phyloP scores from a whole-genome alignment of 306 rosid genomes.

The Cucurbita argyrosperma region DNA sequence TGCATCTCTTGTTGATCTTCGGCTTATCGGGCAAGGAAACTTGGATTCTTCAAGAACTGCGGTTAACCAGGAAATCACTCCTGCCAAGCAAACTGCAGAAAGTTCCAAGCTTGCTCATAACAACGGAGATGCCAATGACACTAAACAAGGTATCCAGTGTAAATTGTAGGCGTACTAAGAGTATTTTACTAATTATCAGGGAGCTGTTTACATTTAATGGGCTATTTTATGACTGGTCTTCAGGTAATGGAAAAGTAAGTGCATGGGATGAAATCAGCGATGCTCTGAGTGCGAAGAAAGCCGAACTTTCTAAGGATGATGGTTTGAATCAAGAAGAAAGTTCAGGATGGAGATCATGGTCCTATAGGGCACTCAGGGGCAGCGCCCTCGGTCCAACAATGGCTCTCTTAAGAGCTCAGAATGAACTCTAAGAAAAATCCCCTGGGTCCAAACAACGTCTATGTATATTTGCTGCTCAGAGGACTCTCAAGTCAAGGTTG shows the following conservation, averaged over 20 bases:
- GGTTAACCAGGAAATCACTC: background rate
- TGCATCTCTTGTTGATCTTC: slow-evolving; percentile 34
- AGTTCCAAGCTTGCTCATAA: slow-evolving; percentile 11
- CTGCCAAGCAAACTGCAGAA: slow-evolving; percentile 7
- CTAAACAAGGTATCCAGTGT: slow-evolving; percentile 28
- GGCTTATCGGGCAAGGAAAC: slow-evolving; percentile 26
- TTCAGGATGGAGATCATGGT: slow-evolving; percentile 46
- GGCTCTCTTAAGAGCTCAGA: slow-evolving; percentile 53
- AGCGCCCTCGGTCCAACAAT: slow-evolving; percentile 82
- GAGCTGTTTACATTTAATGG: background rate
- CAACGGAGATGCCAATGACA: slow-evolving; percentile 11
- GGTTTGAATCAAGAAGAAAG: slow-evolving; percentile 39
- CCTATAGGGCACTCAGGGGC: slow-evolving; percentile 52
- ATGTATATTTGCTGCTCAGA: background rate
- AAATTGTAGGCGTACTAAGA: background rate
- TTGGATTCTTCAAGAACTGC: slow-evolving; percentile 11
- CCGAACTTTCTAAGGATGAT: slow-evolving; percentile 35
- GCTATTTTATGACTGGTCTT: slow-evolving; percentile 6
- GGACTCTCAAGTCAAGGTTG: background rate
- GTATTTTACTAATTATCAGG: background rate
- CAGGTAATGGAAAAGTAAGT: slow-evolving; percentile 51
- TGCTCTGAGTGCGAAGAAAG: slow-evolving; percentile 56
- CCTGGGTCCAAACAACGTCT: background rate
- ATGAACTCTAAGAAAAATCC: slow-evolving; percentile 29
- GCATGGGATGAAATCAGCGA: slow-evolving; percentile 77